Conservation (phyloP, 2,329 filamentous ascomycete genomes). For the Sodiomyces alkalinus region DNA sequence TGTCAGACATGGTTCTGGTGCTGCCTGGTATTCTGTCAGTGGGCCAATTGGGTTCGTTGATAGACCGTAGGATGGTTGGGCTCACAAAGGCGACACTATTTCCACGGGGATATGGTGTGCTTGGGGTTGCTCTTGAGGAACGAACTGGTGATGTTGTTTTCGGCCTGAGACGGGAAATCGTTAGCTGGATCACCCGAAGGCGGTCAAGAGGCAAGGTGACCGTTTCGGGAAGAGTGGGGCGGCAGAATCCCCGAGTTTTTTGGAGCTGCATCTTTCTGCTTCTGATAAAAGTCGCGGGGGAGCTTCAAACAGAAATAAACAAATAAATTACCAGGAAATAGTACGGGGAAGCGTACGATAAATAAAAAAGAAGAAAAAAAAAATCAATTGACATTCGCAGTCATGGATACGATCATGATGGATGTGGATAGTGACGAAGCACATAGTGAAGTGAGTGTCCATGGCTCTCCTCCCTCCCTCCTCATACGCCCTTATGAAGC, state of each 20-base stretch:
- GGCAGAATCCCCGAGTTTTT: conserved; percentile 33
- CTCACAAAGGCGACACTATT: too few relatives aligned
- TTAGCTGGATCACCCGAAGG: conserved; percentile 21
- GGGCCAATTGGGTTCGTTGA: background rate
- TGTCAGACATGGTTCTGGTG: conserved; percentile 33
- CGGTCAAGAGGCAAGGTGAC: conserved; percentile 22
- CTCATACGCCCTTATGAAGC: too few relatives aligned
- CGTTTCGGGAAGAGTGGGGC: conserved; percentile 10
- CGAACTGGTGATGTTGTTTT: conserved; percentile 10
- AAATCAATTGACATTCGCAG: too few relatives aligned
- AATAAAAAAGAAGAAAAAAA: too few relatives aligned
- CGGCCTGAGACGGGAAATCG: conserved; percentile 17
- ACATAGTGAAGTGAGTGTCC: too few relatives aligned
- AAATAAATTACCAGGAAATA: too few relatives aligned
- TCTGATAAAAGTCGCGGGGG: conserved; percentile 13
- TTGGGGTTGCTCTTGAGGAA: too few relatives aligned
- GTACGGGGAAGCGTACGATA: too few relatives aligned
- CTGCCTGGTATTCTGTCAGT: conserved; percentile 2
- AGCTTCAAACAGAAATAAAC: too few relatives aligned
- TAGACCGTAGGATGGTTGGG: background rate
- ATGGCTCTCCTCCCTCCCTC: too few relatives aligned
- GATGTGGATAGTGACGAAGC: conserved; percentile 12
- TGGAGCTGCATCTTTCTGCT: conserved; percentile 5
- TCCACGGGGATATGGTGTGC: too few relatives aligned
- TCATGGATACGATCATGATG: background rate